A percentile compares a stretch with the other conserved stretches of the same genome.
Evolutionary conservation across 306 rosid species (phyloP).

Genomic region (Biancaea sappan): DNA sequence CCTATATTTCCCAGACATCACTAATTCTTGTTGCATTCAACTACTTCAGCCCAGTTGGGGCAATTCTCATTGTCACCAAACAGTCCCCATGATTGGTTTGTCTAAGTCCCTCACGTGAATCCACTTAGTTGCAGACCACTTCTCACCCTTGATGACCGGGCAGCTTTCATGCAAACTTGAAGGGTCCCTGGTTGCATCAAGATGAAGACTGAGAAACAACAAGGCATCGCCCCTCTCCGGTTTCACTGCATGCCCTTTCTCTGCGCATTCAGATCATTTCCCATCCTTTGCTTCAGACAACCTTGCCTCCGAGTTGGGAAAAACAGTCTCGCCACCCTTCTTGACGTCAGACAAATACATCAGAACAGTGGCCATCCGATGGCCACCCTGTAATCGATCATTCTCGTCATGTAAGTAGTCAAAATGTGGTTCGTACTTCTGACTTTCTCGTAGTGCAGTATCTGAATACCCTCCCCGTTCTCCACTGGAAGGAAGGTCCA

Average conservation of each 20-base stretch:
- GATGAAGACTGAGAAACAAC: constrained; percentile 93
- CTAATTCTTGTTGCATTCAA: constrained; percentile 87
- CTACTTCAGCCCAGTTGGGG: constrained; percentile 66
- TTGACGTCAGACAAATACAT: constrained; percentile 88
- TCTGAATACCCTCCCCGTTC: constrained; percentile 87
- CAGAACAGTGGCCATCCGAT: constrained; percentile 89
- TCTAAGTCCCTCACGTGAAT: constrained; percentile 79
- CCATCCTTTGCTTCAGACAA: constrained; percentile 54
- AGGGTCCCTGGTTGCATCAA: constrained; percentile 58
- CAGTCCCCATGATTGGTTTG: constrained; percentile 48
- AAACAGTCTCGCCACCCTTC: constrained; percentile 94
- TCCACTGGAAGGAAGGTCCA: constrained; percentile 94
- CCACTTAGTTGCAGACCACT: constrained; percentile 99
- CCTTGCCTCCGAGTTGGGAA: constrained; percentile 70
- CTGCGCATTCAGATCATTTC: constrained; percentile 74
- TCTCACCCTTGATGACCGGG: constrained; percentile 92
- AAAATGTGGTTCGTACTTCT: constrained; percentile 91
- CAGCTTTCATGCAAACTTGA: constrained; percentile 92
- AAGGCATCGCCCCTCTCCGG: constrained; percentile 87
- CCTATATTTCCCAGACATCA: too few species aligned
- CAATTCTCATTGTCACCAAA: constrained; percentile 66
- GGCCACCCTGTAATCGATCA: constrained; percentile 82
- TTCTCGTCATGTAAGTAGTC: constrained; percentile 86
- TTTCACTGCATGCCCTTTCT: constrained; percentile 82
- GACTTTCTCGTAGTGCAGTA: constrained; percentile 85